Conservation (phyloP, 78 protist species). For the Dictyostelium firmibasis region DNA sequence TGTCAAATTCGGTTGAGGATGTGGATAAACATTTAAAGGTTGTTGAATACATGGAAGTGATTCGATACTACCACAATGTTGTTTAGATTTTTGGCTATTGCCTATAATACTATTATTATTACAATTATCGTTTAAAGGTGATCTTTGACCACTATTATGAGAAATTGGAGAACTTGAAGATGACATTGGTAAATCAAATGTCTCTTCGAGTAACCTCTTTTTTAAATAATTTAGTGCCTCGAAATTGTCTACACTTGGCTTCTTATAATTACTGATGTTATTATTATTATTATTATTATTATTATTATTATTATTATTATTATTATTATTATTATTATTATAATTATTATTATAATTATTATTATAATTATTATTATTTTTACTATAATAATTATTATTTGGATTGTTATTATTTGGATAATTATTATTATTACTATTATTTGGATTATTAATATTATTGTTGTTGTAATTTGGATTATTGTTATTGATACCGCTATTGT, state of each 20-base stretch:
- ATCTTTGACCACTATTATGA: background rate
- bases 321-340: background rate
- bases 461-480: background rate
- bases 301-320: background rate
- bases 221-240: background rate
- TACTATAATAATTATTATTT: background rate
- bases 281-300: background rate
- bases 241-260: background rate
- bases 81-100: background rate
- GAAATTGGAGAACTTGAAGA: background rate
- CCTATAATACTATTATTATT: background rate
- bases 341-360: background rate
- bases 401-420: background rate
- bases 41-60: background rate
- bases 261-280: background rate
- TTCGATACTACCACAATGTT: background rate
- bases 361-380: background rate
- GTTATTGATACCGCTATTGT: background rate
- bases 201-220: slow-evolving; percentile 1
- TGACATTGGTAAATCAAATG: slow-evolving; percentile 11
- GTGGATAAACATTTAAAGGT: background rate
- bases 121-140: background rate
- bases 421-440: background rate
- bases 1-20: background rate
- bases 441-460: background rate